Conservation (phyloP, 2,329 filamentous ascomycete species). For the Colletotrichum filicis region DNA sequence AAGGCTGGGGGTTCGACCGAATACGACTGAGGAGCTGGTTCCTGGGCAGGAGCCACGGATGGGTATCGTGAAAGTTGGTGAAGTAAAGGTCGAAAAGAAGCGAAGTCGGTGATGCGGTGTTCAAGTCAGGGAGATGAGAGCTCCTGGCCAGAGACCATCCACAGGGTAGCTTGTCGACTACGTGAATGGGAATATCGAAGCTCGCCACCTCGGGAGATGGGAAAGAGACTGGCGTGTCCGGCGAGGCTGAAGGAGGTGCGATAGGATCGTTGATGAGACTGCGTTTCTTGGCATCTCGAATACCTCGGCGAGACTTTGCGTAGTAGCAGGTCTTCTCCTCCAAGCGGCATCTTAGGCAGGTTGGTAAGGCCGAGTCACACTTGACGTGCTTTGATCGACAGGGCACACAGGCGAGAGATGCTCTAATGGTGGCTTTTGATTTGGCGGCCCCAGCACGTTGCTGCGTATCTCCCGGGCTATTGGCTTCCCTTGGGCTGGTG, state of each 20-base stretch:
- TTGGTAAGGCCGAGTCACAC: constrained; percentile 43
- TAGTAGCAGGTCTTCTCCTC: constrained; percentile 58
- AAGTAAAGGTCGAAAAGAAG: constrained; percentile 42
- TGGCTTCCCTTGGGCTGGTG: constrained; percentile 17
- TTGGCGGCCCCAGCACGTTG: constrained; percentile 31
- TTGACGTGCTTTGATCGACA: constrained; percentile 60
- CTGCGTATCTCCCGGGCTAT: constrained; percentile 8
- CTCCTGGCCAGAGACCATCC: constrained; percentile 38
- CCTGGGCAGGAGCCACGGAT: constrained; percentile 34
- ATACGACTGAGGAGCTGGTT: constrained; percentile 28
- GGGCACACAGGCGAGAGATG: constrained; percentile 57
- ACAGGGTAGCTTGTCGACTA: constrained; percentile 39
- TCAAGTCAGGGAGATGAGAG: constrained; percentile 17
- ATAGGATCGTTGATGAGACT: constrained; percentile 44
- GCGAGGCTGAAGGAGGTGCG: constrained; percentile 25
- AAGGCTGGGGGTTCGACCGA: constrained; percentile 7
- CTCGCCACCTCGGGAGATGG: constrained; percentile 37
- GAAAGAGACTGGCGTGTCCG: constrained; percentile 17
- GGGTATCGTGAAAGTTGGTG: constrained; percentile 38
- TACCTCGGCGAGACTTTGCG: constrained; percentile 58
- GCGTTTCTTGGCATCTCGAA: constrained; percentile 47
- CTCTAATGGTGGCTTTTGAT: constrained; percentile 51
- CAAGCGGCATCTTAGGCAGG: constrained; percentile 57
- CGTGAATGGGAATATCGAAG: constrained; percentile 34
- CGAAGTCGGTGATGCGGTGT: constrained; percentile 26